Evolutionary conservation across 805 yeast genomes (phyloP).

Genomic region (Ogataea nitratoaversa): DNA sequence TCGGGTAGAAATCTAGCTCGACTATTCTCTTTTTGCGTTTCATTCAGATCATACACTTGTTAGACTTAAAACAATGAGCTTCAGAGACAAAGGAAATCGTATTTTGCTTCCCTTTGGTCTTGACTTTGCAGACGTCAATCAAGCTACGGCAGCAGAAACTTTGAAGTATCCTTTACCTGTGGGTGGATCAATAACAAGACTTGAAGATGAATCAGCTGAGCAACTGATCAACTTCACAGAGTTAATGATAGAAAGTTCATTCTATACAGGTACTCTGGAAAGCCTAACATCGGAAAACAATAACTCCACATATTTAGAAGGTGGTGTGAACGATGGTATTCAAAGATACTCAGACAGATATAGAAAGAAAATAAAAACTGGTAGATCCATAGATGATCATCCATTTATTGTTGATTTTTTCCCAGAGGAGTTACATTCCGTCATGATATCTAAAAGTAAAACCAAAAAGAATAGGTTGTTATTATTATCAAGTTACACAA

Average conservation of each 20-base stretch:
- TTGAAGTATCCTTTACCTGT: conserved; percentile 53
- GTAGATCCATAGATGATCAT: conserved; percentile 71
- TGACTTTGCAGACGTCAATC: conserved; percentile 56
- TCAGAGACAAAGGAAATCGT: conserved; percentile 44
- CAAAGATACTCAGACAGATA: conserved; percentile 80
- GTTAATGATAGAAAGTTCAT: conserved; percentile 60
- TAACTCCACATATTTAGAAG: conserved; percentile 33
- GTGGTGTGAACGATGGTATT: conserved; percentile 60
- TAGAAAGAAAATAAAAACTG: conserved; percentile 63
- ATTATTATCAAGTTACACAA: conserved; percentile 36
- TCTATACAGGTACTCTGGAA: conserved; percentile 53
- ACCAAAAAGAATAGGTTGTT: conserved; percentile 47
- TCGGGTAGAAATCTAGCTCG: no score
- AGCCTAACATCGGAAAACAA: conserved; percentile 17
- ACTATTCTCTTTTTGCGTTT: background rate
- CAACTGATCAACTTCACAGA: conserved; percentile 52
- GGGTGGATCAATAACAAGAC: conserved; percentile 49
- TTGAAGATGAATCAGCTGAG: conserved; percentile 49
- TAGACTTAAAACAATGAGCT: conserved; percentile 53
- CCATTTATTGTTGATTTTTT: conserved; percentile 69
- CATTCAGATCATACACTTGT: no score
- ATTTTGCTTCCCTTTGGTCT: conserved; percentile 64
- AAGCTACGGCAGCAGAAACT: conserved; percentile 32
- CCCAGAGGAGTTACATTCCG: conserved; percentile 72
- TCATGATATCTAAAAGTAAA: conserved; percentile 56